Evolutionary conservation across 805 yeast genomes (phyloP), one percentile per base, ranked within the genome.

Genomic region (Candida xyloterini): DNA sequence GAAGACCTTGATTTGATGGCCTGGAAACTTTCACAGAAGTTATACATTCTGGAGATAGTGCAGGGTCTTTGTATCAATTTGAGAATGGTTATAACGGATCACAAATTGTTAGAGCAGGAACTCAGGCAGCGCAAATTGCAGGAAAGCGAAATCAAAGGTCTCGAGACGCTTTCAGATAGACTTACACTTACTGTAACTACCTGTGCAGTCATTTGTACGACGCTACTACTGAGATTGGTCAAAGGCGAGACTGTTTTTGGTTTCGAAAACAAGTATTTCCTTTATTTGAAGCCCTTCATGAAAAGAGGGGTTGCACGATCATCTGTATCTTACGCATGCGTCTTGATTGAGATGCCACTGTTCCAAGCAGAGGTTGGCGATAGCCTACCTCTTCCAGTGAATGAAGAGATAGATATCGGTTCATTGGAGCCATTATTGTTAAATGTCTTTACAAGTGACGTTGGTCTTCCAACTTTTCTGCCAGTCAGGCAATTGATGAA

Each of bases 211-310:
- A 10, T 46, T 20, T 20, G 38, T 5, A 7, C 32, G 16, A 18
- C 15, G 3, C 11, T 40, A 6, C 28, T 40, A 20, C 31, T 39
- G 21, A 32, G 25, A 16, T 4, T 48, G 13, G 14, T 40, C 5
- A 16, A 10, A 1, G 43, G 38, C 8, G 31, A 37, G 3, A 34
- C 44, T 9, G 35, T 37, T 8, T 40, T 48, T 31, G 30, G 38
- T 5, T 30, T 26, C 4, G 15, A 42, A 5, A 25, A 25, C 5
- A 34, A 40, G 21, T 44, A 31, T 29, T 13, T 29, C 8, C 15
- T 40, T 9, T 42, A 40, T 26, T 28, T 43, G 32, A 48, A 46
- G 23, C 26, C 45, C 10, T 10, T 31, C 10, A 22, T 48, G 27
- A 25, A 27, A 20, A 26, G 22, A 7, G 15, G 28, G 13, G 16